phyloP scores from a whole-genome alignment of 495 filamentous ascomycete species.

The Penicillium manginii region DNA sequence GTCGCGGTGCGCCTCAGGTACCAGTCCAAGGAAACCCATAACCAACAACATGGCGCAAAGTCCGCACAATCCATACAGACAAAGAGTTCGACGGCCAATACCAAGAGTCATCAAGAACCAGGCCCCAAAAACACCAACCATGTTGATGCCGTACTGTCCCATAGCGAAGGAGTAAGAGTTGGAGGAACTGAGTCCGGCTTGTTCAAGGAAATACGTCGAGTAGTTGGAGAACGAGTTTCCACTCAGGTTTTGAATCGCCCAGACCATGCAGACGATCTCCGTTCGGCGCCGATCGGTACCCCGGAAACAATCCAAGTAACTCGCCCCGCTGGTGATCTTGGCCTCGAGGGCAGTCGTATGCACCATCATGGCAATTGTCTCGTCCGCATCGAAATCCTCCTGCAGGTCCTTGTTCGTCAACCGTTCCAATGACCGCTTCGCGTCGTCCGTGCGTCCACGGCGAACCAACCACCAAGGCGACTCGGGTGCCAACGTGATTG shows the following conservation, averaged over 20 bases:
- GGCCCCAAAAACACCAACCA: conserved; percentile 70
- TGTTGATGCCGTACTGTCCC: conserved; percentile 77
- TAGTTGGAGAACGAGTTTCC: conserved; percentile 83
- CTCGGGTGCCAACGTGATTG: conserved; percentile 73
- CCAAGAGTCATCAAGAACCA: conserved; percentile 74
- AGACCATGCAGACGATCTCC: conserved; percentile 77
- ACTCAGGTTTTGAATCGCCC: conserved; percentile 81
- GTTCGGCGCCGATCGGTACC: conserved; percentile 75
- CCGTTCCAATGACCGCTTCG: conserved; percentile 68
- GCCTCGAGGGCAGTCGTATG: conserved; percentile 77
- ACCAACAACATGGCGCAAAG: conserved; percentile 69
- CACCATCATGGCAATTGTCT: conserved; percentile 84
- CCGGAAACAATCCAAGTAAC: conserved; percentile 75
- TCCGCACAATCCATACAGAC: conserved; percentile 67
- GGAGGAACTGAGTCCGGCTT: conserved; percentile 64
- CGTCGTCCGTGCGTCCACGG: conserved; percentile 66
- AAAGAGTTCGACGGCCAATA: conserved; percentile 72
- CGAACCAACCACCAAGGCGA: conserved; percentile 84
- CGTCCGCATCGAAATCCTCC: conserved; percentile 68
- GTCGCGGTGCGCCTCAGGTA: conserved; percentile 54
- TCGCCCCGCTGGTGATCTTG: conserved; percentile 69
- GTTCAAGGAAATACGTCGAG: conserved; percentile 76
- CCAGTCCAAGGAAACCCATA: conserved; percentile 74
- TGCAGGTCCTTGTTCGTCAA: conserved; percentile 61
- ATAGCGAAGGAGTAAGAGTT: conserved; percentile 72